Evolutionary conservation across 352 stramenopile genomes (phyloP), one percentile per base, ranked within the genome.

Genomic region (Phytophthora multivora): DNA sequence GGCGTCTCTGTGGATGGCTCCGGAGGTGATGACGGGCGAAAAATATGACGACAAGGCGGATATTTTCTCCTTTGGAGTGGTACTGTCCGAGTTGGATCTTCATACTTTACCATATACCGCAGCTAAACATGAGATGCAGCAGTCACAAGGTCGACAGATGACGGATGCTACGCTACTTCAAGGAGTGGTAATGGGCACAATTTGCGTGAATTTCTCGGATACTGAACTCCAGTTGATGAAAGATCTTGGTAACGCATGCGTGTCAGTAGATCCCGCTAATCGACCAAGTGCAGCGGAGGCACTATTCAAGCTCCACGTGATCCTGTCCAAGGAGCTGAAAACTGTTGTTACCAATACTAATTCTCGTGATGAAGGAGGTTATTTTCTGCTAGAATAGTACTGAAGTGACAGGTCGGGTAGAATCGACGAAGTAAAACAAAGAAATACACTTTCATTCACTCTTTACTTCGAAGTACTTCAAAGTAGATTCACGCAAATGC

Each of bases 21-120:
- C 50, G 2, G 50, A 59, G 38, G 51, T 59, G 38, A 50, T 59
- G 38, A 50, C 13, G 1, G 51, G 51, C 10, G 38, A 59, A 9
- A 36, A 39, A 23, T 59, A 59, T 13, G 25, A 40, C 15, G 46
- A 41, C 11, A 52, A 41, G 30, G 46, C 46, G 1, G 46, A 52
- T 12, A 52, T 52, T 1, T 52, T 41, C 16, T 52, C 46, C 2
- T 52, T 52, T 11, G 46, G 46, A 19, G 46, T 52, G 6, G 46
- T 52, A 1, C 18, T 52, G 46, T 23, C 11, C 2, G 46, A 52
- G 11, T 5, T 52, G 30, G 28, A 52, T 2, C 16, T 39, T 15
- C 18, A 40, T 13, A 40, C 10, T 8, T 39, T 31, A n/a, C 46
- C 28, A 13, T 52, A 52, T 10, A 15, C 48, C 9, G 30, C 30